phyloP scores from a whole-genome alignment of 2,329 filamentous ascomycete species.

The Aspergillus sojae region DNA sequence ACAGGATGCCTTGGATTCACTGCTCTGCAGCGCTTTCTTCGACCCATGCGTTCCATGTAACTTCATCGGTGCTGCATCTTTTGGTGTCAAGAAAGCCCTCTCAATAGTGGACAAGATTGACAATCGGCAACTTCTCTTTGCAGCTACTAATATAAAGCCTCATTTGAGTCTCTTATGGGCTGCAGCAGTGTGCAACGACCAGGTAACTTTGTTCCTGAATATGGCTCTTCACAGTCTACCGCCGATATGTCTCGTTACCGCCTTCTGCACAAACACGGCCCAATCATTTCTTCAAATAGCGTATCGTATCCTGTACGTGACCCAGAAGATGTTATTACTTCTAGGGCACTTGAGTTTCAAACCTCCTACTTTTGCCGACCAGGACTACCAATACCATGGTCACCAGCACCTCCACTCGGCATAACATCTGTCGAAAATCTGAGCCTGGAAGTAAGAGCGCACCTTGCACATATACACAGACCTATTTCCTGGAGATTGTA shows the following conservation, averaged over 20 bases:
- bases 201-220: neutral
- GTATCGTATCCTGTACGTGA: neutral
- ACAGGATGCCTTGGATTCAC: constrained; percentile 24
- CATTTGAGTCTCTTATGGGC: constrained; percentile 6
- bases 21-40: constrained; percentile 27
- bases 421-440: neutral
- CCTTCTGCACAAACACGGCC: constrained; percentile 3
- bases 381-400: constrained; percentile 8
- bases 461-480: constrained; percentile 5
- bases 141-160: neutral
- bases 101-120: neutral
- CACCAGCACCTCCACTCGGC: constrained; percentile 8
- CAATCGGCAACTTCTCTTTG: constrained; percentile 1
- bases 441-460: constrained; percentile 8
- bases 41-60: constrained; percentile 27
- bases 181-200: neutral
- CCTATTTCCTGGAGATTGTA: constrained; percentile 20
- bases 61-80: constrained; percentile 21
- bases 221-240: neutral
- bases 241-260: constrained; percentile 6
- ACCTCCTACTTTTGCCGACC: constrained; percentile 6
- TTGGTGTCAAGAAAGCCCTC: constrained; percentile 20
- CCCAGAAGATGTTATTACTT: neutral
- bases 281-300: constrained; percentile 11
- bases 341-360: constrained; percentile 12